phyloP scores from a whole-genome alignment of 306 rosid species.

The Medicago arabica region DNA sequence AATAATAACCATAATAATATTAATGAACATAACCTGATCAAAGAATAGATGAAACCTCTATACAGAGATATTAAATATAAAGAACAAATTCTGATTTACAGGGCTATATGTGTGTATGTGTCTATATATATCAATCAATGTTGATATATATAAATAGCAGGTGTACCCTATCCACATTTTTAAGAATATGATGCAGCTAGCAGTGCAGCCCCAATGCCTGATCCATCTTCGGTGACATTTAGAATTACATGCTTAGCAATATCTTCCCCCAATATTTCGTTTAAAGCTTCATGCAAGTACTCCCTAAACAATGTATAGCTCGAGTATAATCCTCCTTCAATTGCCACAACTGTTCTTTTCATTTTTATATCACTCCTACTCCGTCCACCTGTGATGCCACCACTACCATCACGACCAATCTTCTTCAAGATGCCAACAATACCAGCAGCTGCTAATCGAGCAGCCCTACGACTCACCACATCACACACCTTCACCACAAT shows the following conservation, averaged over 20 bases:
- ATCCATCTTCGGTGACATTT: conserved; percentile 82
- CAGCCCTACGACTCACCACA: conserved; percentile 84
- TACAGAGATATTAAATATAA: conserved; percentile 61
- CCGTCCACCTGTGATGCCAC: conserved; percentile 81
- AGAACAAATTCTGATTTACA: conserved; percentile 79
- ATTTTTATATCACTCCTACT: conserved; percentile 63
- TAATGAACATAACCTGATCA: conserved; percentile 47
- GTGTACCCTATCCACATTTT: conserved; percentile 72
- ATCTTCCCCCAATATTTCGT: conserved; percentile 81
- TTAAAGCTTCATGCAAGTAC: conserved; percentile 78
- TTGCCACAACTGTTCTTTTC: conserved; percentile 78
- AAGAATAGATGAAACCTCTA: conserved; percentile 64
- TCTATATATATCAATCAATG: conserved; percentile 35
- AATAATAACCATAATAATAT: conserved; percentile 44
- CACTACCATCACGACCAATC: conserved; percentile 88
- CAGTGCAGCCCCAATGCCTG: conserved; percentile 85
- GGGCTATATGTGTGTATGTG: conserved; percentile 59
- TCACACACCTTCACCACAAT: conserved; percentile 78
- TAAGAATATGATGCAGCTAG: conserved; percentile 82
- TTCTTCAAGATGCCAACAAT: conserved; percentile 89
- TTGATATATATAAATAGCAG: conserved; percentile 60
- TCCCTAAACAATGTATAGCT: conserved; percentile 73
- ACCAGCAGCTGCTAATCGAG: conserved; percentile 90
- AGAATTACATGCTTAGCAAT: conserved; percentile 76
- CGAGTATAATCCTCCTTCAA: conserved; percentile 83